These are phyloP conservation scores for Diaporthe destruens DNA, from an alignment of 2,329 filamentous ascomycete genomes.

Conservation along the genomic window DNA sequence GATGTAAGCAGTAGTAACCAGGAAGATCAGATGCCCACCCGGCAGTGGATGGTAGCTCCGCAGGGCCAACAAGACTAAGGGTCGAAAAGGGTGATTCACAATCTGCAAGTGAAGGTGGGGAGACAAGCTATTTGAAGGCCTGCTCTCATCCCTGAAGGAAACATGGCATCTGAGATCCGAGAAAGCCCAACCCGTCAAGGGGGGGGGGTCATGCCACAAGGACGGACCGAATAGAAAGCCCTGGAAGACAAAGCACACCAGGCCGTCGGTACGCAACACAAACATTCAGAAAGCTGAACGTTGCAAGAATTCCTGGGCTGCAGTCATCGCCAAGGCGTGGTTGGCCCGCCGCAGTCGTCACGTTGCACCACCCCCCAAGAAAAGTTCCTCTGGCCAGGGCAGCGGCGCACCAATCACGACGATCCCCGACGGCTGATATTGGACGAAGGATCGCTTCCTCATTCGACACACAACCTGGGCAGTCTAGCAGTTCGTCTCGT, in stretches of 20 bases:
- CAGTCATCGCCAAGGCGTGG: slow-evolving; percentile 31
- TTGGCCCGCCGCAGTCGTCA: slow-evolving; percentile 20
- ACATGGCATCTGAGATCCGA: not conserved
- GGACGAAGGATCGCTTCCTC: slow-evolving; percentile 13
- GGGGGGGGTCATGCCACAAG: slow-evolving; percentile 23
- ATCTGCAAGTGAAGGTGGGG: not conserved
- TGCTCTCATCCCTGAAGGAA: not conserved
- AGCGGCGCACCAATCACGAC: slow-evolving; percentile 17
- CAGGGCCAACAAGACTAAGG: slow-evolving; percentile 2
- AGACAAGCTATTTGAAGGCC: slow-evolving; percentile 26
- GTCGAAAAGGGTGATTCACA: not conserved
- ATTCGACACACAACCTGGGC: not conserved
- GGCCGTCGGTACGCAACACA: slow-evolving; percentile 8
- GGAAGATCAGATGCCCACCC: not conserved
- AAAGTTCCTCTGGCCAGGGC: not conserved
- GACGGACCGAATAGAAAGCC: slow-evolving; percentile 26
- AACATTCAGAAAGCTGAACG: slow-evolving; percentile 15
- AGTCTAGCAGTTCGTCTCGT: slow-evolving; percentile 19
- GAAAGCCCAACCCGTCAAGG: slow-evolving; percentile 12
- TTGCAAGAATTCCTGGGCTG: slow-evolving; percentile 20
- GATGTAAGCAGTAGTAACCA: not conserved
- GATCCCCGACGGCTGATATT: slow-evolving; percentile 24
- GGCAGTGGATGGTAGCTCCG: not conserved
- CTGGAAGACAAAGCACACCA: slow-evolving; percentile 14
- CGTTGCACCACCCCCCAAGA: slow-evolving; percentile 24